Percentiles rank a stretch among this genome's conserved stretches.
phyloP scores from a whole-genome alignment of 148 eudicot genomes.

The Rhododendron simsii region DNA sequence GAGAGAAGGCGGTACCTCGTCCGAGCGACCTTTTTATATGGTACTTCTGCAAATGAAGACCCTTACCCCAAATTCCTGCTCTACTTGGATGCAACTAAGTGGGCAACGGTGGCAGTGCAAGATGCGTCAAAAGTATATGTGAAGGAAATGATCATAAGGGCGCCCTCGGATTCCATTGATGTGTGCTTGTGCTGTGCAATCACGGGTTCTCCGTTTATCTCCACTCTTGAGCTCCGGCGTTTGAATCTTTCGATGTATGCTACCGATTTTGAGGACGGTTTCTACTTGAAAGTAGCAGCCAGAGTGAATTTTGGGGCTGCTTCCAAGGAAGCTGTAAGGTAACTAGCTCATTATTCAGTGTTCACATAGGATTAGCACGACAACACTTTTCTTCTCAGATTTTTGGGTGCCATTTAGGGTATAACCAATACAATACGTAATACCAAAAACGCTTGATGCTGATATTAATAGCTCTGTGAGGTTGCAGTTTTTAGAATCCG shows the following conservation, averaged over 20 bases:
- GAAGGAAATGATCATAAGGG: conserved; percentile 86
- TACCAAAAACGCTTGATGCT: not conserved
- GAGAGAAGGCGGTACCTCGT: conserved; percentile 77
- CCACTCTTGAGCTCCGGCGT: conserved; percentile 83
- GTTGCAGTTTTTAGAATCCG: not conserved
- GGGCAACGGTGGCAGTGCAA: conserved; percentile 70
- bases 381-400: not conserved
- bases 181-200: conserved; percentile 93
- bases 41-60: conserved; percentile 41
- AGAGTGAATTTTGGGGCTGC: conserved; percentile 89
- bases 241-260: conserved; percentile 92
- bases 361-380: not conserved
- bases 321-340: conserved; percentile 64
- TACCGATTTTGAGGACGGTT: conserved; percentile 80
- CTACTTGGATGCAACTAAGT: conserved; percentile 87
- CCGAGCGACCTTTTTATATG: conserved; percentile 78
- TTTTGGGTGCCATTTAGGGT: not conserved
- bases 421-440: not conserved
- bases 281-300: conserved; percentile 75
- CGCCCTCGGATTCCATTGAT: conserved; percentile 61
- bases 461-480: not conserved
- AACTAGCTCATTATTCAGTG: conserved; percentile 11
- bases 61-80: conserved; percentile 78
- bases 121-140: conserved; percentile 59
- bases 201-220: conserved; percentile 81